phyloP scores from a whole-genome alignment of 1,284 basidiomycete genomes.

The Trichosporon sp. region DNA sequence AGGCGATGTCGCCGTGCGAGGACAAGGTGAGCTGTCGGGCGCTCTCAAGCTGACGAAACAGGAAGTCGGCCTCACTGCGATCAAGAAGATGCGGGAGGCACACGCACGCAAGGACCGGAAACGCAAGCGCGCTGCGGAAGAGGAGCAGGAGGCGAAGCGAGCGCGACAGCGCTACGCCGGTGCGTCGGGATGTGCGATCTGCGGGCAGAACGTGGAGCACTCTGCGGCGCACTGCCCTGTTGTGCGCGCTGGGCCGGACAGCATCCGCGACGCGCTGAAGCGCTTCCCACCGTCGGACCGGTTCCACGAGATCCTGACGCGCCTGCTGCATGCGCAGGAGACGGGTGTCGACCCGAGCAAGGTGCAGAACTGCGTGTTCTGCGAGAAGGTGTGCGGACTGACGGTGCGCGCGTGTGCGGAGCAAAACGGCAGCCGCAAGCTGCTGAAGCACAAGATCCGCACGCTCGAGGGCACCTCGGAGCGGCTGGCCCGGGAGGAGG shows the following conservation, averaged over 20 bases:
- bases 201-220: neutral
- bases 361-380: conserved; percentile 30
- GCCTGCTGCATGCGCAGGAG: neutral
- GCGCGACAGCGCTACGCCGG: neutral
- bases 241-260: conserved; percentile 11
- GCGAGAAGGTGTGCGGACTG: conserved; percentile 25
- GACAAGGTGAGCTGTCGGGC: conserved; percentile 8
- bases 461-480: conserved; percentile 14
- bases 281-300: conserved; percentile 7
- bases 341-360: neutral
- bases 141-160: neutral
- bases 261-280: conserved; percentile 12
- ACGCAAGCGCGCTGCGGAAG: neutral
- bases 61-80: conserved; percentile 1
- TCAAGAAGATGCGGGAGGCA: conserved; percentile 9
- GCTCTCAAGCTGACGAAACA: neutral
- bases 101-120: neutral
- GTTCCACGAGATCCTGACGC: conserved; percentile 9
- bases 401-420: conserved; percentile 30
- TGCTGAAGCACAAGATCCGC: conserved; percentile 34
- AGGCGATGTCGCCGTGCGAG: neutral
- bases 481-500: neutral
- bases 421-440: conserved; percentile 25
- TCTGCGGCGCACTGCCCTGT: conserved; percentile 10
- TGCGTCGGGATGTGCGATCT: conserved; percentile 15